Evolutionary conservation across 192 early-diverging fungal species (phyloP), one percentile per base, ranked within the genome.

Genomic region (Rhizophagus sp.): DNA sequence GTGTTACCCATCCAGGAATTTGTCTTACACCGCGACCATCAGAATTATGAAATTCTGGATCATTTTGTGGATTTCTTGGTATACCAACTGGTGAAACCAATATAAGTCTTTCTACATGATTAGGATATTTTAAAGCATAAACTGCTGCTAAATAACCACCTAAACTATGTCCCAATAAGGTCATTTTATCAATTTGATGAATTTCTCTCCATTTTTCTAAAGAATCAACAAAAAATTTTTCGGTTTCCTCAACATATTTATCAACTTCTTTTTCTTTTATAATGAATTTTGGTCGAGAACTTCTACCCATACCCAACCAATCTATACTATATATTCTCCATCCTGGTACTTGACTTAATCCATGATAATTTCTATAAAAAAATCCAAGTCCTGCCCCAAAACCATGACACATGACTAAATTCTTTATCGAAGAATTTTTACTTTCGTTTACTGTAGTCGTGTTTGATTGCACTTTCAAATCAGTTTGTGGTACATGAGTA

Each of bases 251-350:
- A 62, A 88, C 88, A 70, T 85, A 81, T 22, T 88, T 81, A 75
- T 92, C 84, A 81, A 83, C 79, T 69, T 83, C 79, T 73, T 64
- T 87, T 66, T 80, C 86, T 52, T 75, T 75, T 69, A 89, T 84
- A 7, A 79, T 82, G 81, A 93, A 96, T 25, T 85, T 84, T 22
- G 95, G 93, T 8, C 96, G 87, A n/a, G 93, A 92, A 80, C 90
- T 92, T 81, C 94, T 90, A 49, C 94, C 97, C 95, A 96, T 97
- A n/a, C 97, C 96, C 2, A 98, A 87, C 97, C 97, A 99, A 89
- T 99, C 97, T 57, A 94, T 86, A 22, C 92, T 87, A 79, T 92
- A 92, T 27, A 93, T 83, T 41, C 88, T 86, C 44, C 85, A 90
- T 10, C 88, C 89, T 15, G 86, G 87, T 22, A 88, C 82, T 66